These are phyloP conservation scores for Thraustochytrium sp. DNA, from an alignment of 352 stramenopile genomes.

Conservation along the genomic window DNA sequence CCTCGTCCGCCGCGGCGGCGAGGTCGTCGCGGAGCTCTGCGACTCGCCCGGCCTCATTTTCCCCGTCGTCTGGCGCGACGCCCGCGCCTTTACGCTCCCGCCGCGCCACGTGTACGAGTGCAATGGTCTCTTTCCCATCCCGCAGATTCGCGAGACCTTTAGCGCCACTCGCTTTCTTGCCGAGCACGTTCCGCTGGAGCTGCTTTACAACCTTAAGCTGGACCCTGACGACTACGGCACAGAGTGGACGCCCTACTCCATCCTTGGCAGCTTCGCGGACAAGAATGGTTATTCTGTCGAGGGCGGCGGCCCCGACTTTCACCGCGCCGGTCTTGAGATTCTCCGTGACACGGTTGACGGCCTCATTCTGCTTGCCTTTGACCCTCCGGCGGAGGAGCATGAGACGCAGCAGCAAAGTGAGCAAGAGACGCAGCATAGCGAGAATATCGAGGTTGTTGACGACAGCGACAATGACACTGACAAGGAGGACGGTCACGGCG, in stretches of 20 bases:
- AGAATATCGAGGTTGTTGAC: neutral
- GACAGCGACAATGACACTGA: neutral
- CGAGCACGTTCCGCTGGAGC: conserved; percentile 61
- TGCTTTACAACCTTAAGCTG: neutral
- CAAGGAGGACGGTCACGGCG: neutral
- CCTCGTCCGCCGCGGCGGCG: conserved; percentile 74
- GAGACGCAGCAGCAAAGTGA: neutral
- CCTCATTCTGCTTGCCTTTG: conserved; percentile 18
- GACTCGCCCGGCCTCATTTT: conserved; percentile 99
- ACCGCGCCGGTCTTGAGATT: conserved; percentile 42
- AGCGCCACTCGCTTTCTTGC: conserved; percentile 73
- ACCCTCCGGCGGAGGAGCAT: neutral
- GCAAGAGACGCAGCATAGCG: neutral
- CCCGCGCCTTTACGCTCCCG: neutral
- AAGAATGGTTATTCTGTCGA: conserved; percentile 38
- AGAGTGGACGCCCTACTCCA: conserved; percentile 15
- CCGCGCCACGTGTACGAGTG: conserved; percentile 37
- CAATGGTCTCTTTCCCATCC: conserved; percentile 41
- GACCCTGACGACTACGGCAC: conserved; percentile 22
- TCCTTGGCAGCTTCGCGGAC: conserved; percentile 33
- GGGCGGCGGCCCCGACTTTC: conserved; percentile 32
- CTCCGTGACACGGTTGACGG: conserved; percentile 36
- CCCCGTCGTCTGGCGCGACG: conserved; percentile 66
- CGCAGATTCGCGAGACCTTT: conserved; percentile 76
- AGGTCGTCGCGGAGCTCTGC: conserved; percentile 76